Percentiles rank a stretch among this genome's conserved stretches.
Conservation (phyloP, 768 basidiomycete genomes). For the Mycena alexandri region DNA sequence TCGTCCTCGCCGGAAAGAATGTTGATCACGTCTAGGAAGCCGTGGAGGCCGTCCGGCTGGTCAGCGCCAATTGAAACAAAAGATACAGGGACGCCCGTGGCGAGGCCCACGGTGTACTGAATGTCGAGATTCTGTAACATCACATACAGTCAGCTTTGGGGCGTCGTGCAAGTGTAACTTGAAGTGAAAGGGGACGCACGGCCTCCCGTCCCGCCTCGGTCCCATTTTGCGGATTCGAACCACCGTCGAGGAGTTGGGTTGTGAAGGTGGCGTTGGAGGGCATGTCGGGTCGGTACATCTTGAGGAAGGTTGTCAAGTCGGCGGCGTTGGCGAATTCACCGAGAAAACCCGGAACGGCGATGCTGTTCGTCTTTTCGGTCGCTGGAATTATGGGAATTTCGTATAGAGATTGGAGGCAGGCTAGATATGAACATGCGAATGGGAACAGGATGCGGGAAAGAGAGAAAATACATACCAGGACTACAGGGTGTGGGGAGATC, state of each 20-base stretch:
- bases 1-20: slow-evolving; percentile 58
- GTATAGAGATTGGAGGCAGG: slow-evolving; percentile 46
- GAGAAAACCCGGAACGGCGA: slow-evolving; percentile 40
- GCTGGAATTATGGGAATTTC: slow-evolving; percentile 48
- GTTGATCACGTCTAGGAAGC: slow-evolving; percentile 74
- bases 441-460: background rate
- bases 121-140: slow-evolving; percentile 24
- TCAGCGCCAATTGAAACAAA: slow-evolving; percentile 49
- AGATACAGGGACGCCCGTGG: slow-evolving; percentile 42
- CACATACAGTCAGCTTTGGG: too few species aligned
- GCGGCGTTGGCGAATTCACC: slow-evolving; percentile 8
- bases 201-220: slow-evolving; percentile 33
- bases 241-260: slow-evolving; percentile 28
- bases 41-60: slow-evolving; percentile 36
- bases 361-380: slow-evolving; percentile 40
- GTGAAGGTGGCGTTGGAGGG: slow-evolving; percentile 32
- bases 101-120: slow-evolving; percentile 38
- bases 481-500: background rate
- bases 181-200: background rate
- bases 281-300: slow-evolving; percentile 34
- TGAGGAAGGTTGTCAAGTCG: slow-evolving; percentile 36
- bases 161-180: too few species aligned
- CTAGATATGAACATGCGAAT: background rate
- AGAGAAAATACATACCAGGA: background rate
- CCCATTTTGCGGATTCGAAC: slow-evolving; percentile 24